Base-by-base conservation (phyloP, 106 monocot species). In the Acorus gramineus region DNA sequence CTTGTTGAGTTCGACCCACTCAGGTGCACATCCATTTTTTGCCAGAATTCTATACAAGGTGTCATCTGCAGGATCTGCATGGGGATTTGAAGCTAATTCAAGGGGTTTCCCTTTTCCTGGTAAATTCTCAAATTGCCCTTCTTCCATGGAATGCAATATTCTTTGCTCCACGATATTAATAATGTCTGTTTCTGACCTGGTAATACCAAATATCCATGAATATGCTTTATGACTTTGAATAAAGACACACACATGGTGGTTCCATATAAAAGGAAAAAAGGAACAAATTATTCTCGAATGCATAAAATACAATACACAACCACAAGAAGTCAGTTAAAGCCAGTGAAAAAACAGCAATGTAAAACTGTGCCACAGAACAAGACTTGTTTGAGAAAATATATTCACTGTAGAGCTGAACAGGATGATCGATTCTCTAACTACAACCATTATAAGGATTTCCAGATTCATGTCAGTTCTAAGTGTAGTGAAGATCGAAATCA, bases 111-210 rank as follows among this genome's bases (percentile, higher is more conserved):
- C 95, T 63, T 90, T 90, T 14, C 95, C 95, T 3, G 90, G 87
- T 47, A 96, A 73, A 65, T 96, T 96, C 59, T 96, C 95, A 72
- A 96, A 90, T 43, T 90, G 87, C 1, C 95, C 95, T 75, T 96
- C 90, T 74, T 96, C 95, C 90, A 96, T 96, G 6, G 95, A 80
- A 53, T 73, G 86, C 90, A 90, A 96, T 77, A 96, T 90, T 64
- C 90, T 86, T 61, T 71, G 84, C 66, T 96, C 95, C 60, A 83
- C 90, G 7, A 96, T 87, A 70, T 87, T 96, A 3, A 63, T 66
- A 49, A 96, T 87, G 73, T 96, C 95, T 6, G 90, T 83, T 57
- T 90, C 90, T 28, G 95, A 96, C 72, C 95, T 95, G 84, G 42
- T 42, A 42, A n/a, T 9, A 56, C 3, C 42, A 45, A 14, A 47